Evolutionary conservation across 2,329 filamentous ascomycete species (phyloP), one percentile per base, ranked within the genome.

Genomic region (Metarhizium robertsii): DNA sequence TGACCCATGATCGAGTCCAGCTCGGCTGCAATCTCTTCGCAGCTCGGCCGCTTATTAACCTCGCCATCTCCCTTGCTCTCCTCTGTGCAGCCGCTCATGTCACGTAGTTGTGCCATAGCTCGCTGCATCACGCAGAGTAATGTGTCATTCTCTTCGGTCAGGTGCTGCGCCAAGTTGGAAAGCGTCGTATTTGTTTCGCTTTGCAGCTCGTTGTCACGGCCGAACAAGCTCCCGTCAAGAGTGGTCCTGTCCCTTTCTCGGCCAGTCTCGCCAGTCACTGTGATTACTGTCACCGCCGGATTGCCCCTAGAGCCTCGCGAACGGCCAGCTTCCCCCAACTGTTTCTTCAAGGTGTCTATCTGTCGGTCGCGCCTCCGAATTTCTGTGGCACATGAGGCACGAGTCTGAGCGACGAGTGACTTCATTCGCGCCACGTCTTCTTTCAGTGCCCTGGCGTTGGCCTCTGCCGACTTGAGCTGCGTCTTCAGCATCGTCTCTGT

Each of bases 131-230:
- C 76, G 1, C 75, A 76, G 42, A 95, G 83, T 13, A 97, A 72
- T 5, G 82, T 80, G 66, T 96, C 92, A 64, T 99, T 99, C 69
- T 99, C 94, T 61, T 95, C 90, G 65, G 90, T 94, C 56, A 97
- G 74, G 43, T 83, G 84, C 67, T 88, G 87, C 34, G 90, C 92
- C 57, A 96, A 74, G 65, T 88, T 85, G 0, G 92, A 94, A 56
- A 99, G 75, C 66, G 96, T 96, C 52, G 91, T 86, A 50, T 92
- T 96, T 5, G 92, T 95, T 72, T 97, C 94, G 67, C 86, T 84
- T 64, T 86, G 85, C 58, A 97, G 73, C 62, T 84, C 88, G 69
- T 92, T 81, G 73, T 81, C 67, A 71, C 79, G 64, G 3, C 68
- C 64, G 1, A 65, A 64, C 6, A 60, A 58, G 46, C 51, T 61